Conservation (phyloP, 2,329 filamentous ascomycete species). For the Ophiosphaerella herpotricha region DNA sequence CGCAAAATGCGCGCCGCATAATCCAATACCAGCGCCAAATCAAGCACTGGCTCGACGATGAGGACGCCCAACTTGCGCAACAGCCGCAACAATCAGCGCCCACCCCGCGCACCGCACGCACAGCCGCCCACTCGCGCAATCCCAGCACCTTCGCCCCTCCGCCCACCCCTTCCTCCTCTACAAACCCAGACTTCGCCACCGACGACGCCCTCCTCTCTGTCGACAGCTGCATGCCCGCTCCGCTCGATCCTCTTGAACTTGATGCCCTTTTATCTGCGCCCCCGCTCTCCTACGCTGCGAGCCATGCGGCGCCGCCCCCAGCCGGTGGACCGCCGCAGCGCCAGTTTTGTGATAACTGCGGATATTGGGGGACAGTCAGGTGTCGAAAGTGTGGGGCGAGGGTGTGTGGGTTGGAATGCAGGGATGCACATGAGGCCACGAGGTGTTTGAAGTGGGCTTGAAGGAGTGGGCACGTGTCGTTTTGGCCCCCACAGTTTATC, state of each 20-base stretch:
- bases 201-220: conserved; percentile 61
- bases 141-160: conserved; percentile 30
- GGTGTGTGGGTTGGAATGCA: conserved; percentile 77
- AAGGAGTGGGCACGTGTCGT: neutral
- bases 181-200: conserved; percentile 18
- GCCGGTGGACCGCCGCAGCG: conserved; percentile 57
- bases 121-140: conserved; percentile 22
- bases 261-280: conserved; percentile 66
- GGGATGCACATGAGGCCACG: conserved; percentile 73
- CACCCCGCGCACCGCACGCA: conserved; percentile 20
- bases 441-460: conserved; percentile 53
- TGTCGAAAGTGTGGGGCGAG: conserved; percentile 79
- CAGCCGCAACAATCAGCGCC: conserved; percentile 43
- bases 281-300: conserved; percentile 70
- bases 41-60: conserved; percentile 80
- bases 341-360: conserved; percentile 77
- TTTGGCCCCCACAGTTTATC: no score
- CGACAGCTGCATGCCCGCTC: conserved; percentile 60
- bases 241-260: conserved; percentile 66
- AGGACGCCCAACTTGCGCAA: conserved; percentile 68
- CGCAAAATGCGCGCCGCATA: conserved; percentile 71
- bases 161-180: conserved; percentile 28
- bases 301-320: conserved; percentile 51
- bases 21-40: conserved; percentile 82
- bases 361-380: conserved; percentile 77